A percentile compares a stretch with the other conserved stretches of the same genome.
Conservation (phyloP, 768 basidiomycete species). For the Lactarius deliciosus region DNA sequence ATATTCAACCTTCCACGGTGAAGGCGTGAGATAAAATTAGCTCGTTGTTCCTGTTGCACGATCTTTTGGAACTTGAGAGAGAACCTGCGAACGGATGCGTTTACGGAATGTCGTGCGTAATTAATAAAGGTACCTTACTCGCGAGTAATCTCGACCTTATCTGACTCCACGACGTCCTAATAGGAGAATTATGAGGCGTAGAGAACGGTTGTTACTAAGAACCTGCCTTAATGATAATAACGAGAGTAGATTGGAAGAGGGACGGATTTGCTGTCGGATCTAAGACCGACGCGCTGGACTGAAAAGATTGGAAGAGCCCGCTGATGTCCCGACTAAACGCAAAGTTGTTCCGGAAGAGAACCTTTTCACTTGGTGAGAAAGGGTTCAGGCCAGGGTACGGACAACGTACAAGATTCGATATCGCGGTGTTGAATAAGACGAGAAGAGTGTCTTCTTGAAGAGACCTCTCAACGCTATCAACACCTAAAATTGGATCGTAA, state of each 20-base stretch:
- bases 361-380: slow-evolving; percentile 44
- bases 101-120: neutral
- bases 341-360: slow-evolving; percentile 66
- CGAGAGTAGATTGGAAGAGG: slow-evolving; percentile 57
- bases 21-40: slow-evolving; percentile 61
- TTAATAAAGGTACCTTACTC: slow-evolving; percentile 44
- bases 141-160: slow-evolving; percentile 54
- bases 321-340: slow-evolving; percentile 59
- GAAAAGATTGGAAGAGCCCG: slow-evolving; percentile 61
- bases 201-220: neutral
- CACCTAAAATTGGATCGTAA: slow-evolving; percentile 39
- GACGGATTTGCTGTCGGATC: slow-evolving; percentile 59
- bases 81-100: slow-evolving; percentile 42
- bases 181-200: neutral
- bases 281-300: slow-evolving; percentile 55
- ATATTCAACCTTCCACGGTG: slow-evolving; percentile 57
- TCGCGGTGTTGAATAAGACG: slow-evolving; percentile 63
- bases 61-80: slow-evolving; percentile 58
- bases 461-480: slow-evolving; percentile 63
- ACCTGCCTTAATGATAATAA: slow-evolving; percentile 61
- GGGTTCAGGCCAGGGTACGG: neutral
- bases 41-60: slow-evolving; percentile 58
- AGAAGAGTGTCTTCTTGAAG: slow-evolving; percentile 63
- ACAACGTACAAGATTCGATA: slow-evolving; percentile 58
- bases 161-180: slow-evolving; percentile 64